A percentile compares a stretch with the other conserved stretches of the same genome.
These are phyloP conservation scores for Colletotrichum spinosum DNA, from an alignment of 2,329 filamentous ascomycete species.

Conservation along the genomic window DNA sequence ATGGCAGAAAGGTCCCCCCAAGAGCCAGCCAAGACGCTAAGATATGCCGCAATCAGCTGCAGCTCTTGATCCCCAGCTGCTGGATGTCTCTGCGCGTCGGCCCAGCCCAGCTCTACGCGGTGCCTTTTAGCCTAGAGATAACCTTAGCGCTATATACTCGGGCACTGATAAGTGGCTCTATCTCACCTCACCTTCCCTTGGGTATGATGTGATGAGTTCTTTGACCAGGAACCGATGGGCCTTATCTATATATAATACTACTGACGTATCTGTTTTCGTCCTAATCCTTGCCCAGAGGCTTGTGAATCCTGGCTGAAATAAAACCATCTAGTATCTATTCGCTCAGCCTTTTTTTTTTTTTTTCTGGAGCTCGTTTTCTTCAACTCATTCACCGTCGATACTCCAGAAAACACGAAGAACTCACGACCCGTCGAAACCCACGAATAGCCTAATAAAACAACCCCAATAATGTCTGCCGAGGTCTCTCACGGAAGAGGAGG, in stretches of 20 bases:
- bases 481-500: constrained; percentile 72
- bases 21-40: constrained; percentile 28
- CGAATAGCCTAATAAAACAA: neutral
- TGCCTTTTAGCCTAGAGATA: constrained; percentile 7
- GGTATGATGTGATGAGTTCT: constrained; percentile 33
- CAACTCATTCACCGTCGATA: neutral
- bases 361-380: neutral
- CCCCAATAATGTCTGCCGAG: constrained; percentile 53
- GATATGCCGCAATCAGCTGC: constrained; percentile 26
- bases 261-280: constrained; percentile 33
- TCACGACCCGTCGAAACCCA: neutral
- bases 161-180: constrained; percentile 29
- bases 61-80: constrained; percentile 4
- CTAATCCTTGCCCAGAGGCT: constrained; percentile 3
- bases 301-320: constrained; percentile 14
- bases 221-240: constrained; percentile 22
- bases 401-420: constrained; percentile 1
- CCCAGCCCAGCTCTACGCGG: too few species aligned
- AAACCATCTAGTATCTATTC: constrained; percentile 3
- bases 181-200: constrained; percentile 11
- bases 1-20: constrained; percentile 8
- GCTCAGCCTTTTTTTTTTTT: constrained; percentile 2
- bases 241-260: constrained; percentile 35
- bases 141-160: constrained; percentile 21
- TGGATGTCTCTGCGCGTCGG: constrained; percentile 6